Percentiles rank a stretch among this genome's conserved stretches.
phyloP scores from a whole-genome alignment of 352 stramenopile genomes.

The Elongisporangium anandrum region DNA sequence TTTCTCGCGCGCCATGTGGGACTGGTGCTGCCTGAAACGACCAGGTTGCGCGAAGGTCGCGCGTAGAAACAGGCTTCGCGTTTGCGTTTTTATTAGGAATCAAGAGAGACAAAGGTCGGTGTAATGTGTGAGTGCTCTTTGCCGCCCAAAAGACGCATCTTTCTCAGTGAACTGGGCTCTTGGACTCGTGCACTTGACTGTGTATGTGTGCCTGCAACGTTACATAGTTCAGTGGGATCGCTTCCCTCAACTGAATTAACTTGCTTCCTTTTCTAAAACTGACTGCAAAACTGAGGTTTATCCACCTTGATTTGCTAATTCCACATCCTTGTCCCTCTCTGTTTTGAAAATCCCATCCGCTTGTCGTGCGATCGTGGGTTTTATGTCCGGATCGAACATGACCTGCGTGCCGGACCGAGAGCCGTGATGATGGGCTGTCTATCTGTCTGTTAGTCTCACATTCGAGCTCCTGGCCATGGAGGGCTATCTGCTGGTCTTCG shows the following conservation, averaged over 20 bases:
- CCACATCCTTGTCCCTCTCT: neutral
- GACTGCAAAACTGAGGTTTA: neutral
- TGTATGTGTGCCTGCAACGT: neutral
- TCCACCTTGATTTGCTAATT: neutral
- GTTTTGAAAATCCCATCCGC: neutral
- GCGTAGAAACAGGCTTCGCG: neutral
- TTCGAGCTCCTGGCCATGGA: slow-evolving; percentile 36
- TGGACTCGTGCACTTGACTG: neutral
- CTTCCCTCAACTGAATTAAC: neutral
- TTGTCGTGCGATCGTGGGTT: neutral
- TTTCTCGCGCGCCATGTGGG: neutral
- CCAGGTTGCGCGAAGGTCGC: neutral
- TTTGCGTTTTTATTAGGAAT: neutral
- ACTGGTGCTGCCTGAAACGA: neutral
- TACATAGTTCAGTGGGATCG: neutral
- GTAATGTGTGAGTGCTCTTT: neutral
- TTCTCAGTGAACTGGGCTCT: neutral
- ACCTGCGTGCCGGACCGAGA: neutral
- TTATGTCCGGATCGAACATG: neutral
- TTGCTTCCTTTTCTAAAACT: neutral
- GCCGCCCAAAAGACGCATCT: neutral
- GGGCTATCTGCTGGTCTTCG: slow-evolving; percentile 64
- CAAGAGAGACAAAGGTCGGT: neutral
- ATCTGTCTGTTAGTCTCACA: neutral
- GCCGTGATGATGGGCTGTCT: neutral